Percentiles rank a stretch among this genome's conserved stretches.
Conservation (phyloP, 1,284 basidiomycete species). For the Sphagnurus paluster region DNA sequence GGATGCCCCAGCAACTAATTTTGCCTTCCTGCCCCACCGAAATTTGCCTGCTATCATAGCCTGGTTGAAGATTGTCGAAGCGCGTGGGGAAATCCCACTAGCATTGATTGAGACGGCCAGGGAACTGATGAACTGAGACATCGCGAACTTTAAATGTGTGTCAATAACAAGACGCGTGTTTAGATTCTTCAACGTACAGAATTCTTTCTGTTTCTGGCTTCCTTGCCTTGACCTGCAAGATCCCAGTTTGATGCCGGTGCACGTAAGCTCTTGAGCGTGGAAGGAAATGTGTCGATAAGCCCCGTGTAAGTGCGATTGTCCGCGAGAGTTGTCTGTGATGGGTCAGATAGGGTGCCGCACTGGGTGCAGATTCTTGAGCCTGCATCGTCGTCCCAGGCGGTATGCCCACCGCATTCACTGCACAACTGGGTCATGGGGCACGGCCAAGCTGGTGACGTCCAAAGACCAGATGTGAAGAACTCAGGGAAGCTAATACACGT, state of each 20-base stretch:
- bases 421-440: constrained; percentile 35
- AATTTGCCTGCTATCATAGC: constrained; percentile 55
- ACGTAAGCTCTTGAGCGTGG: constrained; percentile 46
- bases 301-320: constrained; percentile 34
- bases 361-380: constrained; percentile 60
- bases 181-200: constrained; percentile 38
- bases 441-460: background rate
- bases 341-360: constrained; percentile 67
- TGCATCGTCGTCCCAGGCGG: constrained; percentile 54
- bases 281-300: constrained; percentile 26
- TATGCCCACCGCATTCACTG: constrained; percentile 51
- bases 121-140: constrained; percentile 59
- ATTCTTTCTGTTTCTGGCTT: constrained; percentile 60
- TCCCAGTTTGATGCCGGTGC: constrained; percentile 46
- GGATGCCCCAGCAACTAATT: constrained; percentile 62
- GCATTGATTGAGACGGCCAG: constrained; percentile 56
- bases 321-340: constrained; percentile 57
- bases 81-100: constrained; percentile 58
- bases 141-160: constrained; percentile 48
- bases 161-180: constrained; percentile 13
- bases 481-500: constrained; percentile 10
- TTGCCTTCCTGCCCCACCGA: constrained; percentile 71
- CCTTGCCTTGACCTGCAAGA: constrained; percentile 60
- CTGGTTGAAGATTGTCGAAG: constrained; percentile 63
- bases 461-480: background rate